Percentiles rank a stretch among this genome's conserved stretches.
Evolutionary conservation across 2,329 filamentous ascomycete genomes (phyloP).

Genomic region (Didymella glomerata): DNA sequence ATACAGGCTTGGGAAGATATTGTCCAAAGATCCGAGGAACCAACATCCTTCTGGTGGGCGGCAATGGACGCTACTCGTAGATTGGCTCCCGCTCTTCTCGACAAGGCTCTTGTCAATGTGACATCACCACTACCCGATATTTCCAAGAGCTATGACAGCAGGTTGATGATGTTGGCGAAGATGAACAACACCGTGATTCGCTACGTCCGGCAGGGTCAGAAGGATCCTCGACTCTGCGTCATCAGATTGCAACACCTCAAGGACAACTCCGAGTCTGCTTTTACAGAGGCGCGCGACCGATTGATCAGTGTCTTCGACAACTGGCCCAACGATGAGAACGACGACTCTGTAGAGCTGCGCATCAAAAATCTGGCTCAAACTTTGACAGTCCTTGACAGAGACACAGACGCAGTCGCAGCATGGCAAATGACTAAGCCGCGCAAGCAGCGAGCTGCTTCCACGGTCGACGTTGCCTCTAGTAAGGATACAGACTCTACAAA

Average conservation of each 20-base stretch:
- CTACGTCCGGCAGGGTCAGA: neutral
- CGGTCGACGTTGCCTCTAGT: too few relatives aligned
- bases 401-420: constrained; percentile 20
- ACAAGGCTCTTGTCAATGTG: neutral
- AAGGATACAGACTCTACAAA: too few relatives aligned
- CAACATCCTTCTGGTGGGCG: too few relatives aligned
- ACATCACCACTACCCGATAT: too few relatives aligned
- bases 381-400: constrained; percentile 16
- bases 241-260: neutral
- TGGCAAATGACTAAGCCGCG: constrained; percentile 17
- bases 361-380: constrained; percentile 19
- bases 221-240: constrained; percentile 3
- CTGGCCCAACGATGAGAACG: neutral
- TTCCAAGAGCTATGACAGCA: neutral
- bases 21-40: constrained; percentile 1
- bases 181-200: constrained; percentile 1
- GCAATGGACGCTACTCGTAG: neutral
- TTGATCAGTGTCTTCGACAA: constrained; percentile 1
- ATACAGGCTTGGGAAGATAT: constrained; percentile 9
- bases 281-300: neutral
- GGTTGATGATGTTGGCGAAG: neutral
- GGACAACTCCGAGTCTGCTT: neutral
- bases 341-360: constrained; percentile 11
- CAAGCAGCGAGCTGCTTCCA: too few relatives aligned
- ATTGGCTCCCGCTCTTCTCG: neutral